Evolutionary conservation across 495 filamentous ascomycete genomes (phyloP).

Genomic region (Corynascus novoguineensis): DNA sequence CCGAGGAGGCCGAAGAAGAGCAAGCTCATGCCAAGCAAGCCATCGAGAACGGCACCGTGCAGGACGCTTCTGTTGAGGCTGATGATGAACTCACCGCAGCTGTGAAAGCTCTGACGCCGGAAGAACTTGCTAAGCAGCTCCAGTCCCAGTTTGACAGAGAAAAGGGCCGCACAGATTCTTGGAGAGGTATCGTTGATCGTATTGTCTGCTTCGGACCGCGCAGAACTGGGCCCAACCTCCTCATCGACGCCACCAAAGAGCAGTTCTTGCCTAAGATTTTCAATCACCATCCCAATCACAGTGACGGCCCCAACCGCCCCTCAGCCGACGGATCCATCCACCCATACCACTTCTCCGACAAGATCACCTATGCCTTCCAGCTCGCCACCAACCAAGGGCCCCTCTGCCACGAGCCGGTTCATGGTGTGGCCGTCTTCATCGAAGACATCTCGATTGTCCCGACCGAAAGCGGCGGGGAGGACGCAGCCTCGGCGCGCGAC

Average conservation of each 20-base stretch:
- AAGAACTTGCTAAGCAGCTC: conserved; percentile 72
- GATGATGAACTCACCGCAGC: conserved; percentile 47
- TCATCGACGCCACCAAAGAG: conserved; percentile 76
- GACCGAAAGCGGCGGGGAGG: conserved; percentile 38
- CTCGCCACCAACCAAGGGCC: conserved; percentile 84
- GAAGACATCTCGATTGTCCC: conserved; percentile 63
- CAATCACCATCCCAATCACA: conserved; percentile 30
- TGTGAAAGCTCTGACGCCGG: conserved; percentile 53
- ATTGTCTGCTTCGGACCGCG: conserved; percentile 87
- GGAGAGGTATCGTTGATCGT: conserved; percentile 70
- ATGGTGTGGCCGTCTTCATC: conserved; percentile 87
- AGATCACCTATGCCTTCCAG: conserved; percentile 88
- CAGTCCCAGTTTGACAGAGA: conserved; percentile 56
- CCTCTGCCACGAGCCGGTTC: conserved; percentile 87
- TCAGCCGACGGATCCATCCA: conserved; percentile 50
- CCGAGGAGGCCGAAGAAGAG: conserved; percentile 32
- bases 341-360: conserved; percentile 76
- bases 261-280: conserved; percentile 72
- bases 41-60: conserved; percentile 36
- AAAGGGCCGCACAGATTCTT: conserved; percentile 61
- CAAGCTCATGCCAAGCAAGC: conserved; percentile 9
- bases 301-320: conserved; percentile 35
- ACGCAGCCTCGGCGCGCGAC: conserved; percentile 55
- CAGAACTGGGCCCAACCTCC: conserved; percentile 78
- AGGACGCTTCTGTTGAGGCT: conserved; percentile 33